Evolutionary conservation across 2,329 filamentous ascomycete species (phyloP), one percentile per base, ranked within the genome.

Genomic region (Hypoxylon sp.): DNA sequence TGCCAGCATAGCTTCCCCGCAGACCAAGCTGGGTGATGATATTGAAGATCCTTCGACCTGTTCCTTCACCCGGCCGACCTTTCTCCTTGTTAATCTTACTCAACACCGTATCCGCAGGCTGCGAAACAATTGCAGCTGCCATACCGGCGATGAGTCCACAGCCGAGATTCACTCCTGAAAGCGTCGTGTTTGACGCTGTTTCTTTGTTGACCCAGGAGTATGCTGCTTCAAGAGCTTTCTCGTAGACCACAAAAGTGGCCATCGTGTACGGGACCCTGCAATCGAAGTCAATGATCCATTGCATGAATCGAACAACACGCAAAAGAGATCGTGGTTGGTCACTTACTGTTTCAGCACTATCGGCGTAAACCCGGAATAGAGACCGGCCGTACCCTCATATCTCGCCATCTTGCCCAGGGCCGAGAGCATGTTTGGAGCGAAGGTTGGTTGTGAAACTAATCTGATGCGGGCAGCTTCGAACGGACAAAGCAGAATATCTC

Each of bases 21-120:
- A 75, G 19, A 32, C 74, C 74, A 30, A 73, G 71, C 10, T 75
- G 71, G n/a, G 52, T 46, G 49, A 72, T 51, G 62, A 75, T 75
- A 28, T 69, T 73, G 59, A 72, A 67, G 53, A 75, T 64, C 25
- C 74, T 73, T 25, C 65, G 58, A 19, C 58, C 50, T 17, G 64
- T 72, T 21, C 74, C 68, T 48, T 75, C 74, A 17, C 74, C 74
- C 10, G 72, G 61, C 32, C 32, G 62, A 13, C 69, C 70, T 61
- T 74, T 73, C 9, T 61, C 63, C 45, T 75, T 75, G 60, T 75
- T 75, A 63, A 75, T 75, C 65, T 75, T 75, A 19, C 68, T 72
- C 51, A 75, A 66, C 34, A 75, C 68, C 14, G 74, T 75, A 62
- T 75, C 74, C 23, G 74, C 74, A 23, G 74, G 74, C 50, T 75